These are phyloP conservation scores for Pterulicium gracile DNA, from an alignment of 1,284 basidiomycete genomes.

Conservation along the genomic window DNA sequence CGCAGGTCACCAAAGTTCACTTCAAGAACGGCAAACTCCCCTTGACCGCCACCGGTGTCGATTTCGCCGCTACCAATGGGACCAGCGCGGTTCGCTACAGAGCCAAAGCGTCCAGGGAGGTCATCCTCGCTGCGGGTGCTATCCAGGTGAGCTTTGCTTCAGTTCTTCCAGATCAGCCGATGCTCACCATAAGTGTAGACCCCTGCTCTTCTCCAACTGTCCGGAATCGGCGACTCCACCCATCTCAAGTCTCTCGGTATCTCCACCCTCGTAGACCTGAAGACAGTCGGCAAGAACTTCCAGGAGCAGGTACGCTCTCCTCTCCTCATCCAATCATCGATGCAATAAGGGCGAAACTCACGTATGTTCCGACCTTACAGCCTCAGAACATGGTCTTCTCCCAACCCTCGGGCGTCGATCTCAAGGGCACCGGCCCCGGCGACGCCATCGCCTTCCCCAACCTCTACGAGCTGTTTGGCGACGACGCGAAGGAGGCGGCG, in stretches of 20 bases:
- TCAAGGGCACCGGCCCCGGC: constrained; percentile 11
- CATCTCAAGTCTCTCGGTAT: constrained; percentile 28
- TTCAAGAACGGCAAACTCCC: background rate
- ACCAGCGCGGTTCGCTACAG: background rate
- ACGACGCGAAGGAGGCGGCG: constrained; percentile 19
- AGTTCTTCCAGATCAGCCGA: no score
- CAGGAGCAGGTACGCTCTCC: constrained; percentile 27
- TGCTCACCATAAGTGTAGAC: constrained; percentile 16
- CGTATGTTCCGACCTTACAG: no score
- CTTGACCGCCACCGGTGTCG: background rate
- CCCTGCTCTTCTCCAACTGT: constrained; percentile 30
- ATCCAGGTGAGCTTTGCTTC: background rate
- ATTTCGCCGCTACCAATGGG: background rate
- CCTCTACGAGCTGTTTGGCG: constrained; percentile 31
- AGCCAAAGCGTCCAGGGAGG: background rate
- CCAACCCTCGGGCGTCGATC: background rate
- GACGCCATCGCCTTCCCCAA: constrained; percentile 37
- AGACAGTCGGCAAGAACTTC: constrained; percentile 33
- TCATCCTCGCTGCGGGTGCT: background rate
- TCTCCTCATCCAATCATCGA: background rate
- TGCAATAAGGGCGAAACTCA: no score
- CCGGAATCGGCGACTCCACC: constrained; percentile 31
- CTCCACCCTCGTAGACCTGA: constrained; percentile 22
- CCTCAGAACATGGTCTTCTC: background rate
- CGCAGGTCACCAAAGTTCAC: background rate